Percentiles rank a stretch among this genome's conserved stretches.
Evolutionary conservation across 352 stramenopile species (phyloP).

Genomic region (Phytophthora syringae): DNA sequence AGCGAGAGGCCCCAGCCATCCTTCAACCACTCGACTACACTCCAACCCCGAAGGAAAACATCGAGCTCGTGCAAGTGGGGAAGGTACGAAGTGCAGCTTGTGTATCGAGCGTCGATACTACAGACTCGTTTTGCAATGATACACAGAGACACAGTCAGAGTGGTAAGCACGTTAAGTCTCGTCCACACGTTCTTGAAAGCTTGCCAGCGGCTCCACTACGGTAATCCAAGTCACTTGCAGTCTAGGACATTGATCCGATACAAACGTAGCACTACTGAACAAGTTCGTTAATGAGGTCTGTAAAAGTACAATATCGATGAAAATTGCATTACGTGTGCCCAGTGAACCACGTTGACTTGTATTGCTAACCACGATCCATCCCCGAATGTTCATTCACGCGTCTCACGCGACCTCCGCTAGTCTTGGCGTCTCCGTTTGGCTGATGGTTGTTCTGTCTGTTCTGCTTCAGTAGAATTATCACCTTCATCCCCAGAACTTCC

Average conservation of each 20-base stretch:
- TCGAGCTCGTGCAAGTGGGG: conserved; percentile 57
- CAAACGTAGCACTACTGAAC: conserved; percentile 5
- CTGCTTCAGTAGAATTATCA: conserved; percentile 4
- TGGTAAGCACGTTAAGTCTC: conserved; percentile 59
- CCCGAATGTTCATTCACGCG: too few species aligned
- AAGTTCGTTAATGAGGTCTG: too few species aligned
- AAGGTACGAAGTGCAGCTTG: conserved; percentile 41
- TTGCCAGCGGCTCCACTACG: conserved; percentile 45
- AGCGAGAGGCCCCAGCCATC: conserved; percentile 48
- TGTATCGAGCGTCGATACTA: background rate
- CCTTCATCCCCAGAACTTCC: conserved; percentile 1
- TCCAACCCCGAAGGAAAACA: conserved; percentile 61
- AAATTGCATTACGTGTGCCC: too few species aligned
- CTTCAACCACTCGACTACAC: conserved; percentile 76
- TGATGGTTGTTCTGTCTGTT: conserved; percentile 6
- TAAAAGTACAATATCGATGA: too few species aligned
- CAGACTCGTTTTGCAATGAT: background rate
- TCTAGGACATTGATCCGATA: background rate
- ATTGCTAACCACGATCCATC: too few species aligned
- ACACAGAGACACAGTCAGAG: conserved; percentile 43
- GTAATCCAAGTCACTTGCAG: conserved; percentile 10
- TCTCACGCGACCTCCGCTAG: conserved; percentile 1
- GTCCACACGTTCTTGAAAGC: conserved; percentile 67
- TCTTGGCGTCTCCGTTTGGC: conserved; percentile 40
- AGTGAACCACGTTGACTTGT: too few species aligned